A percentile compares a stretch with the other conserved stretches of the same genome.
Evolutionary conservation across 306 rosid genomes (phyloP).

Genomic region (Prunus campanulata): DNA sequence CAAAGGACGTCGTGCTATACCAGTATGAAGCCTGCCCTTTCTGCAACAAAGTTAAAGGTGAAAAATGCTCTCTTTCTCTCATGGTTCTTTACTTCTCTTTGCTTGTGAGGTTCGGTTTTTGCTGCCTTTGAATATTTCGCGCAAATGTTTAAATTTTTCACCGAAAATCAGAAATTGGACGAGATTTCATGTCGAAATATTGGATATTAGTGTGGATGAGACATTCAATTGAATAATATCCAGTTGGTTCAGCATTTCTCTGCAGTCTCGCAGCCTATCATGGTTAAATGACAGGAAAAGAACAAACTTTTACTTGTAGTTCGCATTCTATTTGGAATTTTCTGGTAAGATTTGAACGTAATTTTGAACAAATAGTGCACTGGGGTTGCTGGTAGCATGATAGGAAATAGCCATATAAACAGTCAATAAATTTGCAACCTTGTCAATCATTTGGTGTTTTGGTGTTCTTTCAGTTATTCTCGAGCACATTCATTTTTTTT

Average conservation of each 20-base stretch:
- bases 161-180: not conserved
- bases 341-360: not conserved
- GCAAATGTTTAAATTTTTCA: not conserved
- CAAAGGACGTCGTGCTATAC: constrained; percentile 77
- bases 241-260: not conserved
- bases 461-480: not conserved
- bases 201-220: not conserved
- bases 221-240: not conserved
- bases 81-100: not conserved
- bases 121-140: not conserved
- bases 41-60: constrained; percentile 93
- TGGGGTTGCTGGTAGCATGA: not conserved
- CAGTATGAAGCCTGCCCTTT: constrained; percentile 96
- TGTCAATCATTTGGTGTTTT: not conserved
- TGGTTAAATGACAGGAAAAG: not conserved
- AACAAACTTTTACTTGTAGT: not conserved
- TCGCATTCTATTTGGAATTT: not conserved
- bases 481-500: not conserved
- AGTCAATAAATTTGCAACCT: not conserved
- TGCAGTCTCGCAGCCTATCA: not conserved
- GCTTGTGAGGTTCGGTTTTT: not conserved
- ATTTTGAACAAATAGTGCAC: not conserved
- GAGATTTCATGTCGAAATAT: not conserved
- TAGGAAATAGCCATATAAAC: not conserved
- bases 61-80: not conserved